These are phyloP conservation scores for Botrytis paeoniae DNA, from an alignment of 2,329 filamentous ascomycete genomes.

Conservation along the genomic window DNA sequence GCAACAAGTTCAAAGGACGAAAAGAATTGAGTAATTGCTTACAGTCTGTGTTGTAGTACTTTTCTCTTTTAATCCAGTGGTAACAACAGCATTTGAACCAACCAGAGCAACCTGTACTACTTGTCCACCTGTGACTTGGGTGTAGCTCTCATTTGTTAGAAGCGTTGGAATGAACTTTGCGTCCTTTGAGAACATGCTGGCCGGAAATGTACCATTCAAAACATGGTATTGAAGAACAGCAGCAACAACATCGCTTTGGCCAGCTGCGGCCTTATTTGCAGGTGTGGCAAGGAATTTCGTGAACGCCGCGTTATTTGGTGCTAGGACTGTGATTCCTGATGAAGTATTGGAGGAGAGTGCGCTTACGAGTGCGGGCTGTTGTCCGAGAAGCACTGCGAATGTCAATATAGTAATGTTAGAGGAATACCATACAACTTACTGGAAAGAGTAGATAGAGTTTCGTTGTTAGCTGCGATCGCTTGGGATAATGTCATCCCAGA, in stretches of 20 bases:
- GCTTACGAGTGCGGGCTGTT: constrained; percentile 12
- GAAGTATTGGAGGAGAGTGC: constrained; percentile 11
- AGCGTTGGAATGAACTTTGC: constrained; percentile 46
- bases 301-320: constrained; percentile 41
- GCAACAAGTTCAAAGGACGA: constrained; percentile 37
- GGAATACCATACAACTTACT: not conserved
- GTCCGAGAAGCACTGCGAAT: constrained; percentile 12
- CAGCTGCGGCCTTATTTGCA: constrained; percentile 33
- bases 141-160: constrained; percentile 43
- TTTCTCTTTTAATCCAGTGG: constrained; percentile 17
- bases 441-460: constrained; percentile 9
- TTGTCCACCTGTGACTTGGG: constrained; percentile 51
- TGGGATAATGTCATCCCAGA: constrained; percentile 4
- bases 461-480: constrained; percentile 1
- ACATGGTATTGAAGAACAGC: constrained; percentile 40
- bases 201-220: constrained; percentile 35
- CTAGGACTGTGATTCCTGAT: constrained; percentile 35
- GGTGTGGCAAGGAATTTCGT: constrained; percentile 39
- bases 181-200: constrained; percentile 34
- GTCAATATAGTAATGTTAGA: not conserved
- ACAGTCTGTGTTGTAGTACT: constrained; percentile 43
- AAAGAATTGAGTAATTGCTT: constrained; percentile 39
- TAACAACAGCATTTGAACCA: constrained; percentile 12
- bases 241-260: constrained; percentile 41
- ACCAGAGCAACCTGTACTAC: constrained; percentile 38